Percentiles rank a stretch among this genome's conserved stretches.
phyloP scores from a whole-genome alignment of 768 basidiomycete species.

The Auriscalpium vulgare region DNA sequence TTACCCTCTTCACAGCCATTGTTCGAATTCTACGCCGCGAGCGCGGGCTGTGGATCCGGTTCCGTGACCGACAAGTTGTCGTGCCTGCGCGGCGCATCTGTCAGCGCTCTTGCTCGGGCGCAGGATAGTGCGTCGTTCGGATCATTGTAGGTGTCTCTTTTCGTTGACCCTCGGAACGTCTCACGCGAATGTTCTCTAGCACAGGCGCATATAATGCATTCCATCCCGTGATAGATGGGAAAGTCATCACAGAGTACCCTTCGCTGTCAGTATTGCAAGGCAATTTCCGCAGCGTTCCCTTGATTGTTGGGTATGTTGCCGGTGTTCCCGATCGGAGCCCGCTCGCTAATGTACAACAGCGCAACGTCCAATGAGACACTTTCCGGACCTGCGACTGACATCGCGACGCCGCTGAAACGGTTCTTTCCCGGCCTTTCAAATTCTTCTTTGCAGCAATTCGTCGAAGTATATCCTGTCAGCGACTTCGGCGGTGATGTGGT shows the following conservation, averaged over 20 bases:
- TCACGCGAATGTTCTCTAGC: constrained; percentile 15
- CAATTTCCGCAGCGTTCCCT: constrained; percentile 40
- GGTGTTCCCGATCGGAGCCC: not conserved
- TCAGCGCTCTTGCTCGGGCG: constrained; percentile 44
- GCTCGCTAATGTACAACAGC: constrained; percentile 20
- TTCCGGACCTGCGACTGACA: constrained; percentile 28
- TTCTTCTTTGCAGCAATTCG: constrained; percentile 29
- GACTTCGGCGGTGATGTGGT: constrained; percentile 36
- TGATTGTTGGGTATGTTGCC: constrained; percentile 46
- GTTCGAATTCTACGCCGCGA: constrained; percentile 42
- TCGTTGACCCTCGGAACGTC: not conserved
- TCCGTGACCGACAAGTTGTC: constrained; percentile 28
- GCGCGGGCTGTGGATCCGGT: constrained; percentile 41
- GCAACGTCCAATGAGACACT: constrained; percentile 56
- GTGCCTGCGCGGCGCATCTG: constrained; percentile 41
- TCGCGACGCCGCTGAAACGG: constrained; percentile 28
- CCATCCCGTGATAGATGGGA: constrained; percentile 48
- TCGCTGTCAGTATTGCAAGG: constrained; percentile 37
- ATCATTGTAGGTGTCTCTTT: constrained; percentile 31
- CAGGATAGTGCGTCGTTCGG: constrained; percentile 38
- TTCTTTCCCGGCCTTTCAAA: constrained; percentile 41
- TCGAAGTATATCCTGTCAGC: constrained; percentile 34
- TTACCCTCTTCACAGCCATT: constrained; percentile 29
- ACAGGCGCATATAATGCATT: constrained; percentile 39
- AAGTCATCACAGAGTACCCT: constrained; percentile 42